A percentile compares a stretch with the other conserved stretches of the same genome.
Evolutionary conservation across 208 protist genomes (phyloP).

Genomic region (Herpetomonas samuelpessoai): DNA sequence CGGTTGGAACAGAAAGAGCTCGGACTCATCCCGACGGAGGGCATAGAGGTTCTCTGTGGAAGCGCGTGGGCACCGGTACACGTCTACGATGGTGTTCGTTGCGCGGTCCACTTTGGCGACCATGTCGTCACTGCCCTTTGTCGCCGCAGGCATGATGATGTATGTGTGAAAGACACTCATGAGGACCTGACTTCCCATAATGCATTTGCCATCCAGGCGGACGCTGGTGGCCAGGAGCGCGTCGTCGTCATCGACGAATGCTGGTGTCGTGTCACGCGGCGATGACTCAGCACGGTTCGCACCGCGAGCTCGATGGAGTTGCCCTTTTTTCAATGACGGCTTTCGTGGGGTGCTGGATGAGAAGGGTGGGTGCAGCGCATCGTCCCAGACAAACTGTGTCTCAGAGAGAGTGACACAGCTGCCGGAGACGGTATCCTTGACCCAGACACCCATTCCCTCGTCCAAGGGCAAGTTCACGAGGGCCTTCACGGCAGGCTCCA

Average conservation of each 20-base stretch:
- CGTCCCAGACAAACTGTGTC: conserved; percentile 58
- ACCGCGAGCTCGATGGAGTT: too few species aligned
- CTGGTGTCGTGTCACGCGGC: neutral
- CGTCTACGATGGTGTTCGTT: conserved; percentile 45
- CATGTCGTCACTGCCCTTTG: conserved; percentile 64
- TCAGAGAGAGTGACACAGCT: conserved; percentile 39
- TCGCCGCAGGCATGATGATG: conserved; percentile 42
- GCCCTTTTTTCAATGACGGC: neutral
- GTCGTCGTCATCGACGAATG: neutral
- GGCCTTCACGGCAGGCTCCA: conserved; percentile 25
- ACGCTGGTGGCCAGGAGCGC: conserved; percentile 8
- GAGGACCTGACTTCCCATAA: conserved; percentile 52
- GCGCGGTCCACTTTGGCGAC: conserved; percentile 56
- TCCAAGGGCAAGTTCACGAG: conserved; percentile 78
- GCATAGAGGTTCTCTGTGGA: conserved; percentile 64
- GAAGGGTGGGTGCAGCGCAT: conserved; percentile 32
- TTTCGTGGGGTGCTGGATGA: conserved; percentile 1
- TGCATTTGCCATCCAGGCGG: conserved; percentile 32
- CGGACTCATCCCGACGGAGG: conserved; percentile 71
- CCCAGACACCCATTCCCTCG: conserved; percentile 78
- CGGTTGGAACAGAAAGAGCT: conserved; percentile 70
- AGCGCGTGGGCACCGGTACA: conserved; percentile 73
- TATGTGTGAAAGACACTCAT: conserved; percentile 63
- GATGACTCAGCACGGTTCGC: too few species aligned
- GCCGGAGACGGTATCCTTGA: conserved; percentile 70